phyloP scores from a whole-genome alignment of 768 basidiomycete genomes.

The Crepidotus variabilis region DNA sequence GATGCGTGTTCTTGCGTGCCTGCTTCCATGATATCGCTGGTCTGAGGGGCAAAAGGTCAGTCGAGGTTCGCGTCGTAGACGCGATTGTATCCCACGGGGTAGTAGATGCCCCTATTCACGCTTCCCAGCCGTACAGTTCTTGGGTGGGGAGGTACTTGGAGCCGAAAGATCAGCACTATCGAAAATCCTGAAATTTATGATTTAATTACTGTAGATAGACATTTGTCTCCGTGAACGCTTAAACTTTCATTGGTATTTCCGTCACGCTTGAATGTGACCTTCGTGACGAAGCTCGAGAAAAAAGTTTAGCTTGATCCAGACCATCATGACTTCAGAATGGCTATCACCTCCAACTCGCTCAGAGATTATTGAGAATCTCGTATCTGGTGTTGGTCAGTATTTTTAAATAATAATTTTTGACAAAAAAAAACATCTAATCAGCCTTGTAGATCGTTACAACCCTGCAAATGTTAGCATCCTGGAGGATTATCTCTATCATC shows the following conservation, averaged over 20 bases:
- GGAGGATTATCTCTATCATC: constrained; percentile 95
- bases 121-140: no score
- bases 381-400: constrained; percentile 80
- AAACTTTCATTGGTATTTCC: no score
- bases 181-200: no score
- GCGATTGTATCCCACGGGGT: no score
- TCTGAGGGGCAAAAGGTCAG: no score
- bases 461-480: constrained; percentile 90
- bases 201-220: no score
- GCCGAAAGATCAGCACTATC: no score
- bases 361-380: constrained; percentile 86
- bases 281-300: constrained; percentile 27
- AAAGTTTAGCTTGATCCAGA: constrained; percentile 19
- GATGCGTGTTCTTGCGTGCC: neutral
- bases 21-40: no score
- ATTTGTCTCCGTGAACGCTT: no score
- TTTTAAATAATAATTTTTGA: constrained; percentile 6
- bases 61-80: no score
- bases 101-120: no score
- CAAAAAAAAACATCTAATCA: neutral
- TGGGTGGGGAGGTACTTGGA: no score
- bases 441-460: constrained; percentile 86
- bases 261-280: neutral
- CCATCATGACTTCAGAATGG: constrained; percentile 60
- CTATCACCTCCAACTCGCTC: constrained; percentile 73